Evolutionary conservation across 2,329 filamentous ascomycete species (phyloP).

Genomic region (Cordyceps javanica): DNA sequence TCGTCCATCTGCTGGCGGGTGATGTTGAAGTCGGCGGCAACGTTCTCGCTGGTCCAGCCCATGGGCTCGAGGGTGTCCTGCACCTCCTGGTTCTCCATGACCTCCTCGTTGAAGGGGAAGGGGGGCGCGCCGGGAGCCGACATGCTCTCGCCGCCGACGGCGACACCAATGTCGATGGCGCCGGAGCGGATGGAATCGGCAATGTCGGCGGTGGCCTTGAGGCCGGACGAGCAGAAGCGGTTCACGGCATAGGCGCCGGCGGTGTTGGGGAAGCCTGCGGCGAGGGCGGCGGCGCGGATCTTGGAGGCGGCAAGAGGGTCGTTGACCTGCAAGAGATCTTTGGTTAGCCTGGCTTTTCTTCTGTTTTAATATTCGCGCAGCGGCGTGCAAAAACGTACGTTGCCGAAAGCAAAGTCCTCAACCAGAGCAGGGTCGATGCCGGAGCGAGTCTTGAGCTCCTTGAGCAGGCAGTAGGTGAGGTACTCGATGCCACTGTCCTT

Average conservation of each 20-base stretch:
- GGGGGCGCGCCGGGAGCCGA: constrained; percentile 63
- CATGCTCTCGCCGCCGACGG: constrained; percentile 88
- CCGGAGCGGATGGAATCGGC: constrained; percentile 78
- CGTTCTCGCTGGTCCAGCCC: constrained; percentile 97
- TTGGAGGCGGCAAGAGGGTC: constrained; percentile 87
- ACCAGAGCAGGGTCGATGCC: constrained; percentile 74
- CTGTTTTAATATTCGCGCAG: no score
- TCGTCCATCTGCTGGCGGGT: constrained; percentile 73
- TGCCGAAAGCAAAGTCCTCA: constrained; percentile 88
- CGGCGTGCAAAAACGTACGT: no score
- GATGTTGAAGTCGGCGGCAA: constrained; percentile 84
- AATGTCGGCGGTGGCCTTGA: constrained; percentile 93
- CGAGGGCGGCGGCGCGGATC: constrained; percentile 77
- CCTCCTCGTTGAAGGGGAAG: constrained; percentile 70
- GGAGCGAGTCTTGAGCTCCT: constrained; percentile 65
- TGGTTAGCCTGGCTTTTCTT: constrained; percentile 8
- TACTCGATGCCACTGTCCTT: constrained; percentile 91
- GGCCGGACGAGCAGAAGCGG: constrained; percentile 94
- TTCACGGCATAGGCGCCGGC: constrained; percentile 76
- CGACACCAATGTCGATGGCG: constrained; percentile 80
- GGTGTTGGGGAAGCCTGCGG: constrained; percentile 91
- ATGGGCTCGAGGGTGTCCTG: constrained; percentile 88
- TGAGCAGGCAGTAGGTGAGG: constrained; percentile 74
- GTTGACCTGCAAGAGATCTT: constrained; percentile 52
- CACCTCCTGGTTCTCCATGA: constrained; percentile 69